These are phyloP conservation scores for Diplogelasinospora grovesii DNA, from an alignment of 495 filamentous ascomycete genomes.

Conservation along the genomic window DNA sequence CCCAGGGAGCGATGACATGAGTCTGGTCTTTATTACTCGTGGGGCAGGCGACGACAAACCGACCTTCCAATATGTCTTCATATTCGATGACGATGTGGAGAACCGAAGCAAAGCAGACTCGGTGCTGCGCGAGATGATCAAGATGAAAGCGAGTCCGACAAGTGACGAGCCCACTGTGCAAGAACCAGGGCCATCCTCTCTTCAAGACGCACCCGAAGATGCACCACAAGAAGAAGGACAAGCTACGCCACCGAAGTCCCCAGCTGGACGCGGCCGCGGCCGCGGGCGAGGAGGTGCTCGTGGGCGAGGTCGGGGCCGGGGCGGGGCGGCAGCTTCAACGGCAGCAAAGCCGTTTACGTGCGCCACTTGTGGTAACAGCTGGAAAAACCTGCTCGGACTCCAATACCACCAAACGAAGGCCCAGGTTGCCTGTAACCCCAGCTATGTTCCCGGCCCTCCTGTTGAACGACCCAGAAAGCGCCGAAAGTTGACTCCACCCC, in stretches of 20 bases:
- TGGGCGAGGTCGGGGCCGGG: conserved; percentile 11
- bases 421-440: conserved; percentile 42
- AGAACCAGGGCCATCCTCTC: conserved; percentile 5
- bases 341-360: conserved; percentile 31
- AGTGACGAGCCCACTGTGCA: background rate
- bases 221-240: too few relatives aligned
- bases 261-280: conserved; percentile 9
- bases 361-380: conserved; percentile 40
- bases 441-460: conserved; percentile 28
- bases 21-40: conserved; percentile 7
- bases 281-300: conserved; percentile 15
- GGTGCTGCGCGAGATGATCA: conserved; percentile 10
- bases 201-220: conserved; percentile 3
- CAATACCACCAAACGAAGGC: conserved; percentile 48
- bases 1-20: conserved; percentile 13
- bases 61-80: conserved; percentile 11
- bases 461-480: conserved; percentile 18
- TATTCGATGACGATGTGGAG: conserved; percentile 8
- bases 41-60: background rate
- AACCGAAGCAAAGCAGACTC: conserved; percentile 5
- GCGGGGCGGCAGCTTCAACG: conserved; percentile 8
- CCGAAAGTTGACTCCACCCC: conserved; percentile 16
- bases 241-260: background rate
- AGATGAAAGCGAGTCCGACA: background rate
- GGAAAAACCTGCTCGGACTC: conserved; percentile 47